A percentile compares a stretch with the other conserved stretches of the same genome.
These are phyloP conservation scores for Marchantia paleacea DNA, from an alignment of 225 moss, liverwort and hornwort species.

Conservation along the genomic window DNA sequence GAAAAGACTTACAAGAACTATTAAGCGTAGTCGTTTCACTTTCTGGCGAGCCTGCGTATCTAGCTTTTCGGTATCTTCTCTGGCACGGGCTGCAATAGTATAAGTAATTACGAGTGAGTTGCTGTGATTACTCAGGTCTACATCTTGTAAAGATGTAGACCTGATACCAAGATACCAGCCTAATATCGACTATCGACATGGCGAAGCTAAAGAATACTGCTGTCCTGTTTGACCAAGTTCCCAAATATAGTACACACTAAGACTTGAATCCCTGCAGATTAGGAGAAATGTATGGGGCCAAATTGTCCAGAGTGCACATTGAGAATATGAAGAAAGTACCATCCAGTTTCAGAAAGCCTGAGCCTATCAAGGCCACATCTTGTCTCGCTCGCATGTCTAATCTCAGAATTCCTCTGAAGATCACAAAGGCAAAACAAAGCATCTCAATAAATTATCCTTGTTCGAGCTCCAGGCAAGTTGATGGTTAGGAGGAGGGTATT, in stretches of 20 bases:
- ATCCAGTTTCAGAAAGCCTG: constrained; percentile 69
- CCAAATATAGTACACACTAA: background rate
- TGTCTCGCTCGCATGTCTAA: constrained; percentile 78
- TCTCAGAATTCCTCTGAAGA: constrained; percentile 63
- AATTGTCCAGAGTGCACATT: background rate
- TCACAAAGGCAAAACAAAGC: background rate
- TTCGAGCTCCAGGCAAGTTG: background rate
- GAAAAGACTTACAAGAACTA: constrained; percentile 55
- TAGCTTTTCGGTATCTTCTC: constrained; percentile 81
- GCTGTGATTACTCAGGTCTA: background rate
- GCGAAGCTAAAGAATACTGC: background rate
- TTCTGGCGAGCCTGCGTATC: constrained; percentile 77
- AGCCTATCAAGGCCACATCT: constrained; percentile 71
- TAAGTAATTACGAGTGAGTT: background rate
- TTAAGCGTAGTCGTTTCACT: constrained; percentile 63
- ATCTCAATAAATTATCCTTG: background rate
- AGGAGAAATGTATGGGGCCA: background rate
- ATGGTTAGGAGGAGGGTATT: no score
- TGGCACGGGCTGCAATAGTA: constrained; percentile 65
- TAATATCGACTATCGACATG: background rate
- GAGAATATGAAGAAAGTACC: constrained; percentile 42
- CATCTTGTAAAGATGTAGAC: background rate
- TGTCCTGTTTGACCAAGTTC: background rate
- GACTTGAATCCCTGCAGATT: background rate
- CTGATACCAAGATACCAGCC: background rate